Percentiles rank a stretch among this genome's conserved stretches.
phyloP scores from a whole-genome alignment of 176 grass and related monocot species.

The Carex pumila region DNA sequence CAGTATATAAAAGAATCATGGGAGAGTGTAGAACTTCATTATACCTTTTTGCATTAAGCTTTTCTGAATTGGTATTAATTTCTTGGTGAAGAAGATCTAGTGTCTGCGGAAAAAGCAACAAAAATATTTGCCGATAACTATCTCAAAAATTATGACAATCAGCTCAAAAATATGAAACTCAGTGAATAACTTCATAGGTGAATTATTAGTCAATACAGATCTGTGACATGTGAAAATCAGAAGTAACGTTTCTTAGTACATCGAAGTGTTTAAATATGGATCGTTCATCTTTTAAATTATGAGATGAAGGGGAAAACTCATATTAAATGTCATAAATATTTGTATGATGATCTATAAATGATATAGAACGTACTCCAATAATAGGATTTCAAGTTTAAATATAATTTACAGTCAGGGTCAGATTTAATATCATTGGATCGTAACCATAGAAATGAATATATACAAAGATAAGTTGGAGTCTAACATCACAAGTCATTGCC shows the following conservation, averaged over 20 bases:
- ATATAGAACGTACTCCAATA: not conserved
- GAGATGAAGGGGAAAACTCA: not conserved
- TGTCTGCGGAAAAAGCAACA: constrained; percentile 34
- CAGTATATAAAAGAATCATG: not conserved
- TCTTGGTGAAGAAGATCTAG: constrained; percentile 81
- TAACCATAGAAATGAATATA: not conserved
- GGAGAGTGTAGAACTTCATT: not conserved
- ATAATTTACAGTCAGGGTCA: not conserved
- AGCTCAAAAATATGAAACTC: not conserved
- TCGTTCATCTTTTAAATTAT: not conserved
- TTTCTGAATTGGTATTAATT: constrained; percentile 34
- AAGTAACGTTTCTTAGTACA: not conserved
- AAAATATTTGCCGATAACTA: not conserved
- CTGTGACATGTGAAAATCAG: not conserved
- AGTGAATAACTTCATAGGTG: not conserved
- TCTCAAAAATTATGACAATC: not conserved
- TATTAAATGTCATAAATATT: not conserved
- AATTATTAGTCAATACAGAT: not conserved
- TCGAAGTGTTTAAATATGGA: not conserved
- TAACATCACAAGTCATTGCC: not conserved
- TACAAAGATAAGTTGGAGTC: not conserved
- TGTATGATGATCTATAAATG: not conserved
- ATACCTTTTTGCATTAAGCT: constrained; percentile 57
- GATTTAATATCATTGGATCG: not conserved
- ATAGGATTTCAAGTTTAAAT: not conserved